These are phyloP conservation scores for Ustilago loliicola DNA, from an alignment of 1,284 basidiomycete species.

Conservation along the genomic window DNA sequence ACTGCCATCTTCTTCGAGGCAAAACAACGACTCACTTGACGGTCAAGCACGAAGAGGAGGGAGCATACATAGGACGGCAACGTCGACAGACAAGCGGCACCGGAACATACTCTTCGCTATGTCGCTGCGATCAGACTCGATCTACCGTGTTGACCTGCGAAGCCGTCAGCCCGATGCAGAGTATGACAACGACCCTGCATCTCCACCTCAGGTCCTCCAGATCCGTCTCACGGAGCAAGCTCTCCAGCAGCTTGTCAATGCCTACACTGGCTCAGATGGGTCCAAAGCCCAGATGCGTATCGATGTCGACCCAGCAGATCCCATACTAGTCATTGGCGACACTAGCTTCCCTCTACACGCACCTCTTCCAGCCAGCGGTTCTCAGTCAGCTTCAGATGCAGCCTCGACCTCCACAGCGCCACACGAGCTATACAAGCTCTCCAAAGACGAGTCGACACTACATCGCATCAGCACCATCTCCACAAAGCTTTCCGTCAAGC, in stretches of 20 bases:
- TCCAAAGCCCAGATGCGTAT: constrained; percentile 20
- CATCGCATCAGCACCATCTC: constrained; percentile 33
- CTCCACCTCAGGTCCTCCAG: constrained; percentile 32
- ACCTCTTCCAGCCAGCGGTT: constrained; percentile 17
- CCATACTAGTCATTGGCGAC: constrained; percentile 33
- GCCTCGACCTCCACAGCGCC: constrained; percentile 32
- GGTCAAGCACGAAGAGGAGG: no score
- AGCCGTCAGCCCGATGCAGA: background rate
- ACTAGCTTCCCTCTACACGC: constrained; percentile 28
- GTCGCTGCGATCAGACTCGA: constrained; percentile 38
- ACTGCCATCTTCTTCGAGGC: no score
- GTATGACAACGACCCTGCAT: background rate
- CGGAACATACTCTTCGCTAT: constrained; percentile 12
- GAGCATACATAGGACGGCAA: no score
- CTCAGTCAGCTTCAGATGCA: constrained; percentile 1
- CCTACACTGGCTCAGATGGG: constrained; percentile 3
- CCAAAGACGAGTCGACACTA: constrained; percentile 40
- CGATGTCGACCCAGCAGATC: constrained; percentile 29
- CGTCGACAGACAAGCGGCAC: background rate
- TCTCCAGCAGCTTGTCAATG: constrained; percentile 31
- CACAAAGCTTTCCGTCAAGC: constrained; percentile 45
- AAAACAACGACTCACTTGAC: no score
- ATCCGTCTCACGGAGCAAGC: constrained; percentile 43
- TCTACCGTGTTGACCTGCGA: constrained; percentile 36
- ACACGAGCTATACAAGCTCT: constrained; percentile 44